These are phyloP conservation scores for Metschnikowia reukaufii DNA, from an alignment of 805 yeast species.

Conservation along the genomic window DNA sequence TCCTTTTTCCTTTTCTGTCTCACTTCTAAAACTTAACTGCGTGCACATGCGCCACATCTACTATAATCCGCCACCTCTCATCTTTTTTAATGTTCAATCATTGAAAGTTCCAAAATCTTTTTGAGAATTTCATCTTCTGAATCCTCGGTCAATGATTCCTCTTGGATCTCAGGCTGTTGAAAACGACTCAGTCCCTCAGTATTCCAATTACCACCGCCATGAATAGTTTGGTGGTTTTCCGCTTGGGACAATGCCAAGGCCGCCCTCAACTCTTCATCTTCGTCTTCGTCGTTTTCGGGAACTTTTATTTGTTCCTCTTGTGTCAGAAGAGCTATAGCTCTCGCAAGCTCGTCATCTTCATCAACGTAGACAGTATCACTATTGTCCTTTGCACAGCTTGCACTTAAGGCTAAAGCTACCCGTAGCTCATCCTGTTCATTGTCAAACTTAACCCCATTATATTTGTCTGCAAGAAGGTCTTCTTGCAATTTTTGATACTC, in stretches of 20 bases:
- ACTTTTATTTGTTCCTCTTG: not conserved
- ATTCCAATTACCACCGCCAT: not conserved
- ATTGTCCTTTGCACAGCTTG: slow-evolving; percentile 12
- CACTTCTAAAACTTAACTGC: no score
- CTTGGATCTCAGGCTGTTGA: not conserved
- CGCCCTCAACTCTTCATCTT: slow-evolving; percentile 5
- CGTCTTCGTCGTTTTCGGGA: not conserved
- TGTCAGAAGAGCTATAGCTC: slow-evolving; percentile 14
- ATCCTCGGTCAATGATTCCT: not conserved
- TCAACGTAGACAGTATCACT: slow-evolving; percentile 11
- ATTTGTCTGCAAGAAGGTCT: slow-evolving; percentile 39
- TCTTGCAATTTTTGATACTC: slow-evolving; percentile 25
- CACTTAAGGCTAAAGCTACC: slow-evolving; percentile 27
- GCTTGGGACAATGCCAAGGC: slow-evolving; percentile 12
- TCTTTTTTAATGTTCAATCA: slow-evolving; percentile 15
- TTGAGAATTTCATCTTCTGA: slow-evolving; percentile 22
- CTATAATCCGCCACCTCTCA: not conserved
- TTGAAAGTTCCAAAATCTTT: slow-evolving; percentile 22
- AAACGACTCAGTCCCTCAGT: slow-evolving; percentile 8
- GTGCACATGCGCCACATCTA: no score
- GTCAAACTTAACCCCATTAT: slow-evolving; percentile 43
- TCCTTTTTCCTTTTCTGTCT: no score
- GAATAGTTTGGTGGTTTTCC: slow-evolving; percentile 13
- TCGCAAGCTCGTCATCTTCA: slow-evolving; percentile 29
- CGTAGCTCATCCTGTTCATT: slow-evolving; percentile 29